A percentile compares a stretch with the other conserved stretches of the same genome.
Evolutionary conservation across 176 grass and related monocot species (phyloP).

Genomic region (Triticum aestivum): IWGSC_CS_RefSeq_v2.1 NC_057813.1:65889225-65889724

Average conservation of each 20-base stretch:
- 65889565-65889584: background rate
- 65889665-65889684: conserved; percentile 82
- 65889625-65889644: background rate
- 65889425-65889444: conserved; percentile 50
- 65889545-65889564: background rate
- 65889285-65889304: conserved; percentile 26
- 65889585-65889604: background rate
- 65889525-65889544: background rate
- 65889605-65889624: background rate
- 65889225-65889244: conserved; percentile 88
- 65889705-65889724: conserved; percentile 85
- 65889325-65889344: background rate
- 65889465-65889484: conserved; percentile 67
- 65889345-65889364: background rate
- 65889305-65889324: conserved; percentile 2
- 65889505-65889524: conserved; percentile 45
- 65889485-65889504: conserved; percentile 87
- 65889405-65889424: conserved; percentile 80
- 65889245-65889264: conserved; percentile 65
- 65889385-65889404: conserved; percentile 82
- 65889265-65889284: conserved; percentile 43
- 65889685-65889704: conserved; percentile 83
- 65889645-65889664: conserved; percentile 52
- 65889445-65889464: conserved; percentile 70
- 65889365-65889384: conserved; percentile 31